Evolutionary conservation across 768 basidiomycete species (phyloP), one percentile per base, ranked within the genome.

Genomic region (Leucosporidium yakuticum): DNA sequence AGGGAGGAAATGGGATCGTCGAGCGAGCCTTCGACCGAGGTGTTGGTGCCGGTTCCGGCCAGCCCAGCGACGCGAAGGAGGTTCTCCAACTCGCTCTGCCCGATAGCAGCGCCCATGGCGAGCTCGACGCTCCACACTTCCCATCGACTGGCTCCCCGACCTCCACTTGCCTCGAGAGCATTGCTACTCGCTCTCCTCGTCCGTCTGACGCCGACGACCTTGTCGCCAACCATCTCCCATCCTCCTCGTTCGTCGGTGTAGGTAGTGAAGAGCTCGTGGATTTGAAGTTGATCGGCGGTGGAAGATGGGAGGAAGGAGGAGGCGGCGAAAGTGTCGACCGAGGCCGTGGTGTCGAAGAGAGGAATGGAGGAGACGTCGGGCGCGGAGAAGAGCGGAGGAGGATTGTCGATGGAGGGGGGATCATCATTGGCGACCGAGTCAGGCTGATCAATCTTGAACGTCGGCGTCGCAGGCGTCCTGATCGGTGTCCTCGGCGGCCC

Each of bases 171-270:
- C 39, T 36, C 32, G n/a, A 20, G 21, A 12, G 44, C 44, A 11
- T n/a, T n/a, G 25, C 27, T 31, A 15, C 44, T 47, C 59, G 44
- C 39, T 44, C 23, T 15, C 27, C 29, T 29, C 25, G 44, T 60
- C 44, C 90, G 82, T 21, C 89, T 84, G 23, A 93, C 79, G 19
- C 91, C 91, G 14, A 91, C 79, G 63, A 87, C 39, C 20, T 36
- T 80, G 60, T 79, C 81, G 29, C 79, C 81, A 50, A 81, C 77
- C 27, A 87, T 77, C 71, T 86, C 88, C 91, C 91, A 94, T 4
- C 84, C 83, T 19, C 91, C 90, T 60, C 90, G 83, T 67, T 92
- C 89, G 72, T 70, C 67, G 47, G 69, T 25, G 12, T 21, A 2
- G 84, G 83, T 44, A 80, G 78, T 55, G 76, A 70, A 53, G 75